A percentile compares a stretch with the other conserved stretches of the same genome.
Conservation (phyloP, 306 rosid species). For the Medicago arabica region DNA sequence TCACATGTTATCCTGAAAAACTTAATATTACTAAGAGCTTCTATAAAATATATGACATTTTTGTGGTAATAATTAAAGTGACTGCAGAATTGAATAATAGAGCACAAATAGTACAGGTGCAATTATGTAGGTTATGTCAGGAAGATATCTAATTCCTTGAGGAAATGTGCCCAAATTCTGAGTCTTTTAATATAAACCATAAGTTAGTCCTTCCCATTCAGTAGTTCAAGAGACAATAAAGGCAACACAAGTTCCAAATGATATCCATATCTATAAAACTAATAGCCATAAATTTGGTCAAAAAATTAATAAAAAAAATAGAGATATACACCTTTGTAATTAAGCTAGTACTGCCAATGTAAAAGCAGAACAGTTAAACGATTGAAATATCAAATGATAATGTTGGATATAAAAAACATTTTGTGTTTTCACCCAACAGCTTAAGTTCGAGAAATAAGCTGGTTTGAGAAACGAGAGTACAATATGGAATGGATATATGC, state of each 20-base stretch:
- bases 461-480: background rate
- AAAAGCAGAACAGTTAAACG: background rate
- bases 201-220: background rate
- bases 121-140: background rate
- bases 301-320: no score
- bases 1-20: constrained; percentile 77
- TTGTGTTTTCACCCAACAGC: background rate
- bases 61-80: no score
- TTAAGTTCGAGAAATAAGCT: background rate
- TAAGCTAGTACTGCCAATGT: background rate
- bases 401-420: background rate
- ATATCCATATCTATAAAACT: background rate
- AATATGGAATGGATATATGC: background rate
- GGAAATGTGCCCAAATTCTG: background rate
- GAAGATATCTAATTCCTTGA: background rate
- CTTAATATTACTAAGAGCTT: constrained; percentile 8
- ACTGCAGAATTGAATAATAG: background rate
- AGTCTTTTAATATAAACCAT: background rate
- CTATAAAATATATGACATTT: background rate
- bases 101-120: background rate
- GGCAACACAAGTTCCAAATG: background rate
- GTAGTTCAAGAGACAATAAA: background rate
- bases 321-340: background rate
- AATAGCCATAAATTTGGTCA: background rate
- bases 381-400: background rate